Evolutionary conservation across 1,284 basidiomycete genomes (phyloP).

Genomic region (Boletus sp.): DNA sequence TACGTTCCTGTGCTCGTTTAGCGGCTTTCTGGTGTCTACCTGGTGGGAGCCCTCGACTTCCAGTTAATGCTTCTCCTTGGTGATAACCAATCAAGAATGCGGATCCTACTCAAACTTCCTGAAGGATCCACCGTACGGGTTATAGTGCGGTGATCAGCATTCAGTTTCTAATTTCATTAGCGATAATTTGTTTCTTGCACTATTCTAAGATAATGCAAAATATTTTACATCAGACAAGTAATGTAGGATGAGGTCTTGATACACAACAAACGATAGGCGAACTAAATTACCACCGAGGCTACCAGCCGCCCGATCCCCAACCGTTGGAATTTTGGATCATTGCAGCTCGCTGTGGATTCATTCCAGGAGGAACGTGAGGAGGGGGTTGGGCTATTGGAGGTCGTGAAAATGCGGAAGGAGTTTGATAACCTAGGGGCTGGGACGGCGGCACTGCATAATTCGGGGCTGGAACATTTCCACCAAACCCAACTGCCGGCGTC

Average conservation of each 20-base stretch:
- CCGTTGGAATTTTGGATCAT: slow-evolving; percentile 48
- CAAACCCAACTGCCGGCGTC: slow-evolving; percentile 40
- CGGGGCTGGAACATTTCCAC: slow-evolving; percentile 26
- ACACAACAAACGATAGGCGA: slow-evolving; percentile 13
- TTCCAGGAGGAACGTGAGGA: slow-evolving; percentile 44
- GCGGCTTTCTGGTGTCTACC: not conserved
- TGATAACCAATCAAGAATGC: no score
- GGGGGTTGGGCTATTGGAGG: slow-evolving; percentile 43
- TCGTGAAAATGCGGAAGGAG: slow-evolving; percentile 47
- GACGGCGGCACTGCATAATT: slow-evolving; percentile 35
- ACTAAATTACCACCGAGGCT: slow-evolving; percentile 19
- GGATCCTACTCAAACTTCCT: no score
- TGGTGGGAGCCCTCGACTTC: not conserved
- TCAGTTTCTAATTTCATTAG: not conserved
- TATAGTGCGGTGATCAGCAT: no score
- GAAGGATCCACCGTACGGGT: no score
- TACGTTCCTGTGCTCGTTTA: not conserved
- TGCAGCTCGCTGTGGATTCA: slow-evolving; percentile 61
- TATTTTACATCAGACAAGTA: slow-evolving; percentile 28
- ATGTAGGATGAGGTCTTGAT: slow-evolving; percentile 17
- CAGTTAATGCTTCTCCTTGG: no score
- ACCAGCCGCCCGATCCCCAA: slow-evolving; percentile 37
- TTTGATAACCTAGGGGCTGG: slow-evolving; percentile 57
- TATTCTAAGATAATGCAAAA: slow-evolving; percentile 24
- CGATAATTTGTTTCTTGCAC: slow-evolving; percentile 9